A percentile compares a stretch with the other conserved stretches of the same genome.
Evolutionary conservation across 345 rosid genomes (phyloP).

Genomic region (Isatis tinctoria): DNA sequence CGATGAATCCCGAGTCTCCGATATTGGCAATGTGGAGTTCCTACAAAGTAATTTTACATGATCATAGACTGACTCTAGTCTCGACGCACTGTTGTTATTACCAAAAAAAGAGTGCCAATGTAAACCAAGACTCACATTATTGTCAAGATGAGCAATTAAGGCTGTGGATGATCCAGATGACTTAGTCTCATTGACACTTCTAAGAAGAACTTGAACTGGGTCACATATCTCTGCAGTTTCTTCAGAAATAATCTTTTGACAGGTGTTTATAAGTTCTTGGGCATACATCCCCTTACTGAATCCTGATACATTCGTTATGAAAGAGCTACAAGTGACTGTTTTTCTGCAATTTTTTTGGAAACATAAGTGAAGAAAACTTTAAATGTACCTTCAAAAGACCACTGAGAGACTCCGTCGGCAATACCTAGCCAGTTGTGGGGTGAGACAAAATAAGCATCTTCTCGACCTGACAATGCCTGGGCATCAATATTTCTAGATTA

Average conservation of each 20-base stretch:
- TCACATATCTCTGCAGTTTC: slow-evolving; percentile 31
- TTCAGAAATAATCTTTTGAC: slow-evolving; percentile 45
- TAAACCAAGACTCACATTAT: slow-evolving; percentile 45
- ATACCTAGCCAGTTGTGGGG: slow-evolving; percentile 63
- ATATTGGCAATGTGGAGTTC: slow-evolving; percentile 63
- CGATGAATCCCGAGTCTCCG: slow-evolving; percentile 73
- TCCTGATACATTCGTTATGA: too few relatives aligned
- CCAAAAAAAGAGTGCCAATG: neutral
- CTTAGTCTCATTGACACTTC: slow-evolving; percentile 48
- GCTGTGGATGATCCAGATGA: slow-evolving; percentile 62
- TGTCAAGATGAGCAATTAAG: slow-evolving; percentile 60
- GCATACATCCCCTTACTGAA: slow-evolving; percentile 43
- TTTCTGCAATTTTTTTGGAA: neutral
- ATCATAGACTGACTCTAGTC: neutral
- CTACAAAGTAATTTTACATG: slow-evolving; percentile 34
- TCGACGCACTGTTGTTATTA: neutral
- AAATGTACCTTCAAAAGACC: slow-evolving; percentile 69
- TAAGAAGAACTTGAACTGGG: slow-evolving; percentile 48
- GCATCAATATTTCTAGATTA: slow-evolving; percentile 60
- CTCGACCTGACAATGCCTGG: slow-evolving; percentile 90
- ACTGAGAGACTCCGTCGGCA: slow-evolving; percentile 70
- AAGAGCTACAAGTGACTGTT: neutral
- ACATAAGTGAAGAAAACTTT: neutral
- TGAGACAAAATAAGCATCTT: slow-evolving; percentile 67
- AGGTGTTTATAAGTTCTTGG: slow-evolving; percentile 50